Percentiles rank a stretch among this genome's conserved stretches.
Evolutionary conservation across 2,329 filamentous ascomycete genomes (phyloP).

Genomic region (Neonectria hederae): DNA sequence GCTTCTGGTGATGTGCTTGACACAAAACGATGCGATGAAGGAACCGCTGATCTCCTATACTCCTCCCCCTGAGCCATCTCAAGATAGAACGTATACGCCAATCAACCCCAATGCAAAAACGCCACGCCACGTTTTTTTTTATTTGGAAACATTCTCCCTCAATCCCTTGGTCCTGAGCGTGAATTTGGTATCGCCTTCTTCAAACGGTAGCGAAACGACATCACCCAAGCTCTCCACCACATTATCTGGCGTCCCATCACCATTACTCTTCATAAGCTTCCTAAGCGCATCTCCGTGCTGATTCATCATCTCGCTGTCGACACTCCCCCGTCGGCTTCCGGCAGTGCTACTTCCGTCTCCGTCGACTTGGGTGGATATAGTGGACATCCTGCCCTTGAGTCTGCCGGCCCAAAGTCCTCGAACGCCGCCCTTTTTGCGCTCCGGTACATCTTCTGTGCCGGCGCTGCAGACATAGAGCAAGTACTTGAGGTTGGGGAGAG

Average conservation of each 20-base stretch:
- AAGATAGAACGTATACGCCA: background rate
- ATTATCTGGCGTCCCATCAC: slow-evolving; percentile 27
- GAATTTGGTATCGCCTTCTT: slow-evolving; percentile 56
- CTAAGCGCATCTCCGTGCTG: slow-evolving; percentile 55
- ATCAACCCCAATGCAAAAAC: background rate
- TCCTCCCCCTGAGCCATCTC: background rate
- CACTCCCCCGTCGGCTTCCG: slow-evolving; percentile 54
- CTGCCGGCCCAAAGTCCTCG: slow-evolving; percentile 65
- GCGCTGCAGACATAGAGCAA: slow-evolving; percentile 89
- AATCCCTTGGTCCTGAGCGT: slow-evolving; percentile 66
- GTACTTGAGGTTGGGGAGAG: slow-evolving; percentile 92
- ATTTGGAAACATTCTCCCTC: slow-evolving; percentile 56
- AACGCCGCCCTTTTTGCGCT: slow-evolving; percentile 69
- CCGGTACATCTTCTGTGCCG: slow-evolving; percentile 71
- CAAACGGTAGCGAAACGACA: slow-evolving; percentile 56
- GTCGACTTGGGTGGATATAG: slow-evolving; percentile 43
- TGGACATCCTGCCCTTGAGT: slow-evolving; percentile 50
- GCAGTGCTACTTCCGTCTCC: slow-evolving; percentile 53
- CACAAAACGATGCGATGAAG: background rate
- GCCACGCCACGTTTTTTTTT: slow-evolving; percentile 15
- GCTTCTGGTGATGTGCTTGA: background rate
- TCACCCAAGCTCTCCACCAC: slow-evolving; percentile 32
- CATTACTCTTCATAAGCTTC: slow-evolving; percentile 43
- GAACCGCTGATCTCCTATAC: too few relatives aligned
- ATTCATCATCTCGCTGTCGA: slow-evolving; percentile 53